Percentiles rank a stretch among this genome's conserved stretches.
Evolutionary conservation across 805 yeast genomes (phyloP).

Genomic region (Tetrapisispora taiwanensis): DNA sequence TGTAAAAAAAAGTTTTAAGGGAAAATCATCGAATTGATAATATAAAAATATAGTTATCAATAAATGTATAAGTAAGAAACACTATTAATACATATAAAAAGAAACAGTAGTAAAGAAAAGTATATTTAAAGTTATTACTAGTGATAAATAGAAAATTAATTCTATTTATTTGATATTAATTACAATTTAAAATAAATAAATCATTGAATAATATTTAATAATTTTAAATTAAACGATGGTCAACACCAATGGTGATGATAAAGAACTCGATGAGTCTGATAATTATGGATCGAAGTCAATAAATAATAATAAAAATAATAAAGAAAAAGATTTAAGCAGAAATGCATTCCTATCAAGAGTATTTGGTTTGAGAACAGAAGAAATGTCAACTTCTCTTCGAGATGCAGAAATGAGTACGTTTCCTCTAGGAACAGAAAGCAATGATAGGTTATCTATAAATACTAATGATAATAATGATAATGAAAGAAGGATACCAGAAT

Average conservation of each 20-base stretch:
- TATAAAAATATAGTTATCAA: no score
- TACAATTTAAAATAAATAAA: no score
- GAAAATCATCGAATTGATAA: not conserved
- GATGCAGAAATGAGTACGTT: slow-evolving; percentile 22
- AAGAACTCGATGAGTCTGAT: not conserved
- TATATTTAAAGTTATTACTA: no score
- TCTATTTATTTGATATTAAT: no score
- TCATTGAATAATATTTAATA: no score
- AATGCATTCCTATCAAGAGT: slow-evolving; percentile 27
- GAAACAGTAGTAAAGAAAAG: no score
- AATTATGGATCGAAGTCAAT: not conserved
- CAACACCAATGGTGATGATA: not conserved
- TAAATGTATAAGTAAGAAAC: no score
- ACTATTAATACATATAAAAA: no score
- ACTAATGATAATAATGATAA: slow-evolving; percentile 5
- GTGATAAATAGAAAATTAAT: no score
- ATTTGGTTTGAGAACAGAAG: slow-evolving; percentile 26
- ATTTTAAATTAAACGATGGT: no score
- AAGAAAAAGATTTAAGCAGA: slow-evolving; percentile 3
- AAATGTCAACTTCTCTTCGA: slow-evolving; percentile 19
- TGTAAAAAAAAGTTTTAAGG: not conserved
- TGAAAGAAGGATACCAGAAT: slow-evolving; percentile 24
- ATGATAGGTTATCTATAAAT: not conserved
- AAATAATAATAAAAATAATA: not conserved
- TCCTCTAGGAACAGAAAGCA: slow-evolving; percentile 5